phyloP scores from a whole-genome alignment of 345 rosid genomes.

The Gossypium ekmanianum region DNA sequence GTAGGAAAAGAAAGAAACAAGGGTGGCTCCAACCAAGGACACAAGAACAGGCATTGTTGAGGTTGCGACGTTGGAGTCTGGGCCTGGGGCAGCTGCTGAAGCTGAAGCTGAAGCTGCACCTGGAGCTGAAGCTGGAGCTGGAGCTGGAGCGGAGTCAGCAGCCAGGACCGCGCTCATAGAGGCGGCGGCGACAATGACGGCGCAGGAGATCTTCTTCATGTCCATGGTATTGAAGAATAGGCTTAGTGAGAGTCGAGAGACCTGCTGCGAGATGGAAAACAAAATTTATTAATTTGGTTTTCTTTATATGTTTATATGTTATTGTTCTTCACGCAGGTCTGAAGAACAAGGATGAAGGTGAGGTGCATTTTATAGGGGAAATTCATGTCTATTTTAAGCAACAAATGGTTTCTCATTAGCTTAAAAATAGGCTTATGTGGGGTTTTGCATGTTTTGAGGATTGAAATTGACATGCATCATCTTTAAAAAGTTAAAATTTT shows the following conservation, averaged over 20 bases:
- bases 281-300: constrained; percentile 1
- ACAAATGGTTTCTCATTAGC: not conserved
- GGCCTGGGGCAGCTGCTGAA: constrained; percentile 31
- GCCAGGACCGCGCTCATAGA: constrained; percentile 57
- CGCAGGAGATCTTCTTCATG: constrained; percentile 37
- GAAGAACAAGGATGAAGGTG: not conserved
- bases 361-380: not conserved
- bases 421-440: not conserved
- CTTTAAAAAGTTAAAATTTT: too few relatives aligned
- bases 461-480: not conserved
- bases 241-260: not conserved
- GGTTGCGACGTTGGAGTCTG: constrained; percentile 31
- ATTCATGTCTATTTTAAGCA: not conserved
- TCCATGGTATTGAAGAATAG: constrained; percentile 41
- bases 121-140: constrained; percentile 15
- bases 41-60: constrained; percentile 52
- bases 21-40: constrained; percentile 57
- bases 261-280: not conserved
- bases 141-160: constrained; percentile 36
- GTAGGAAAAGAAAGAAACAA: constrained; percentile 56
- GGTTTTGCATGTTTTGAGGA: constrained; percentile 21
- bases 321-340: constrained; percentile 26
- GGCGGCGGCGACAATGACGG: constrained; percentile 37
- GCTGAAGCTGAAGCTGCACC: not conserved
- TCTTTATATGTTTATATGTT: not conserved